Evolutionary conservation across 441 rosid species (phyloP).

Genomic region (Gossypium davidsonii): DNA sequence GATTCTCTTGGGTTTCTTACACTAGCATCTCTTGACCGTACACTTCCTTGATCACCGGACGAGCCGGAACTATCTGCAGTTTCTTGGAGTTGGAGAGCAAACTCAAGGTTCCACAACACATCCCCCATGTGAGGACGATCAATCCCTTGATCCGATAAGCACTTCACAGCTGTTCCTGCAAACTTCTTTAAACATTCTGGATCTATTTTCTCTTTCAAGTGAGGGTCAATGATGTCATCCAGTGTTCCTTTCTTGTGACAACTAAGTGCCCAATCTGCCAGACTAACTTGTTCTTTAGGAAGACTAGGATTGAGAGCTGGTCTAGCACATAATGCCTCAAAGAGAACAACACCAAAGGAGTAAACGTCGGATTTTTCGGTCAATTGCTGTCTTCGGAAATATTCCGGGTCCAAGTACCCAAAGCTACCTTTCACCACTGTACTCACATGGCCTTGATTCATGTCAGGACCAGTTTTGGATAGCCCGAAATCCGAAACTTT

Average conservation of each 20-base stretch:
- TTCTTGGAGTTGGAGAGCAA: constrained; percentile 55
- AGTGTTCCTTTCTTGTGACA: constrained; percentile 42
- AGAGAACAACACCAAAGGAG: constrained; percentile 72
- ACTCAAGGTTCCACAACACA: constrained; percentile 67
- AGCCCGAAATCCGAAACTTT: constrained; percentile 76
- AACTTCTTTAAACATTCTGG: constrained; percentile 55
- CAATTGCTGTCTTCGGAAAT: constrained; percentile 58
- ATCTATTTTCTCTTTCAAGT: constrained; percentile 41
- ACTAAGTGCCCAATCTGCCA: constrained; percentile 58
- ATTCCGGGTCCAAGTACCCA: constrained; percentile 71
- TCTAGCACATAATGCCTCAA: constrained; percentile 56
- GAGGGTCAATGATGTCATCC: constrained; percentile 50
- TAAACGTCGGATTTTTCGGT: constrained; percentile 73
- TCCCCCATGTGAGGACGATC: constrained; percentile 75
- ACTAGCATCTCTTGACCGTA: background rate
- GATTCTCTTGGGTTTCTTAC: background rate
- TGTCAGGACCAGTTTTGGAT: constrained; percentile 63
- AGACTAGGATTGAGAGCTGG: constrained; percentile 57
- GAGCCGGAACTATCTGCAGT: constrained; percentile 28
- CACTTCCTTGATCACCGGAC: background rate
- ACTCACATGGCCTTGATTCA: constrained; percentile 57
- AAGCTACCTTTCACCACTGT: constrained; percentile 77
- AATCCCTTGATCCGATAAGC: constrained; percentile 43
- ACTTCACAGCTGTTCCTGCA: constrained; percentile 57
- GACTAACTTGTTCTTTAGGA: constrained; percentile 62